phyloP scores from a whole-genome alignment of 2,329 filamentous ascomycete genomes.

The Penicillium brasilianum region DNA sequence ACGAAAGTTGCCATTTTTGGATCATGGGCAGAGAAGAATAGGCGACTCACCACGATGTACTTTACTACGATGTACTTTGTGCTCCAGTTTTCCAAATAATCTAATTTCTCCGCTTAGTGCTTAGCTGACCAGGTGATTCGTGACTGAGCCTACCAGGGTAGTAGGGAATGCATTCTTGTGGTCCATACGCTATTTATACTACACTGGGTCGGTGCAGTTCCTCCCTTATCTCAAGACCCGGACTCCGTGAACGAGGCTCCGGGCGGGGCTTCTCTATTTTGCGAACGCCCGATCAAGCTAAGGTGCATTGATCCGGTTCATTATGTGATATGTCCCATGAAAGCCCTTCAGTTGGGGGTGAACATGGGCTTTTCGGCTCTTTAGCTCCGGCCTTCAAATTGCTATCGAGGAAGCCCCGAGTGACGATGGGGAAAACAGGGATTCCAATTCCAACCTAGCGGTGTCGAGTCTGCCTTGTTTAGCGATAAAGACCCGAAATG shows the following conservation, averaged over 20 bases:
- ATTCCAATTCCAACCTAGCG: no score
- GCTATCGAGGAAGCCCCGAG: not conserved
- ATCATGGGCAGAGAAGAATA: not conserved
- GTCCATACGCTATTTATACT: not conserved
- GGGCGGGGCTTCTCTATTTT: not conserved
- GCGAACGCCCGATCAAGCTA: not conserved
- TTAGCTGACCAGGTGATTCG: not conserved
- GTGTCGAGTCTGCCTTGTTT: not conserved
- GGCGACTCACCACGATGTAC: no score
- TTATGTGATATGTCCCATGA: not conserved
- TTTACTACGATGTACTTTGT: no score
- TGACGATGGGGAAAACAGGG: no score
- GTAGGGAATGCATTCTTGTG: no score
- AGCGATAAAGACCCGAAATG: no score
- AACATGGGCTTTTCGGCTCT: not conserved
- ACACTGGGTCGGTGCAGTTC: not conserved
- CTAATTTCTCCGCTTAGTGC: not conserved
- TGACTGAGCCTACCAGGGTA: no score
- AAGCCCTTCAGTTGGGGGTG: no score
- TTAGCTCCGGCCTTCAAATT: not conserved
- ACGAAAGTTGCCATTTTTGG: not conserved
- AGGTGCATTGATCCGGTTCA: not conserved
- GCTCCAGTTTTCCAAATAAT: no score
- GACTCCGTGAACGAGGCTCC: not conserved
- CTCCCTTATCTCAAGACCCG: not conserved